Conservation (phyloP, 139 green algal species). For the Chlorella sp. region DNA sequence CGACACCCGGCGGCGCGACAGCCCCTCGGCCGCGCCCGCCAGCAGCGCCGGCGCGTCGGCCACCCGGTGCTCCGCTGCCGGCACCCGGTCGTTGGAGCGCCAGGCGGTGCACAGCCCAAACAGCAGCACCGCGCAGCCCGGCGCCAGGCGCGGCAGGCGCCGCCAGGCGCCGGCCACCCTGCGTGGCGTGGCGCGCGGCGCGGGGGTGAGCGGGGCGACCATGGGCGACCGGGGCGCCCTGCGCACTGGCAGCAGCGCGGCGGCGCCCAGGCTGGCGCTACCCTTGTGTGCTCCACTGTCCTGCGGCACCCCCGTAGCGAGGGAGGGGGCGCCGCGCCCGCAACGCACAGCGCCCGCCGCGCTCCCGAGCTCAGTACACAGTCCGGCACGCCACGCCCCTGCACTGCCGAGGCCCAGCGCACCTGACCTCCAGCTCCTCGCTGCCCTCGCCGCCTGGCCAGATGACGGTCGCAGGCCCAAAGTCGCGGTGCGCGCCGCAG, state of each 20-base stretch:
- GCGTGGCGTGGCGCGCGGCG: not conserved
- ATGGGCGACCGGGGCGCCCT: not conserved
- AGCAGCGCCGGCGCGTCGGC: slow-evolving; percentile 6
- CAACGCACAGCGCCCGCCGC: too few species aligned
- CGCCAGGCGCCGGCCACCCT: slow-evolving; percentile 8
- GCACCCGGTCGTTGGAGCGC: slow-evolving; percentile 29
- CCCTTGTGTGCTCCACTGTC: too few species aligned
- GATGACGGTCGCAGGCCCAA: slow-evolving; percentile 25
- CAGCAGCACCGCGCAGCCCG: slow-evolving; percentile 16
- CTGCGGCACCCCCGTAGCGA: too few species aligned
- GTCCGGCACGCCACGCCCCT: too few species aligned
- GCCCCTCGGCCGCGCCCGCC: not conserved
- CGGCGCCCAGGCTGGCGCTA: too few species aligned
- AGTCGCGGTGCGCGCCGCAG: slow-evolving; percentile 26
- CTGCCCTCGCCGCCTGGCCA: slow-evolving; percentile 8
- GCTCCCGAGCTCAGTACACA: too few species aligned
- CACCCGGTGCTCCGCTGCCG: slow-evolving; percentile 22
- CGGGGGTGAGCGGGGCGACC: not conserved
- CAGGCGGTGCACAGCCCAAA: slow-evolving; percentile 30
- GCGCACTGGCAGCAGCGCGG: not conserved
- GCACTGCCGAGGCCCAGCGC: too few species aligned
- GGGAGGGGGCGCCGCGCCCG: too few species aligned
- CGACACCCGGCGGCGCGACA: slow-evolving; percentile 14
- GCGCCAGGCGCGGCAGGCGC: not conserved
- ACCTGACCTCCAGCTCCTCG: slow-evolving; percentile 25